Base-by-base conservation (phyloP, 1,139 yeast genomes). In the Debaryomycetaceae sp. region DNA sequence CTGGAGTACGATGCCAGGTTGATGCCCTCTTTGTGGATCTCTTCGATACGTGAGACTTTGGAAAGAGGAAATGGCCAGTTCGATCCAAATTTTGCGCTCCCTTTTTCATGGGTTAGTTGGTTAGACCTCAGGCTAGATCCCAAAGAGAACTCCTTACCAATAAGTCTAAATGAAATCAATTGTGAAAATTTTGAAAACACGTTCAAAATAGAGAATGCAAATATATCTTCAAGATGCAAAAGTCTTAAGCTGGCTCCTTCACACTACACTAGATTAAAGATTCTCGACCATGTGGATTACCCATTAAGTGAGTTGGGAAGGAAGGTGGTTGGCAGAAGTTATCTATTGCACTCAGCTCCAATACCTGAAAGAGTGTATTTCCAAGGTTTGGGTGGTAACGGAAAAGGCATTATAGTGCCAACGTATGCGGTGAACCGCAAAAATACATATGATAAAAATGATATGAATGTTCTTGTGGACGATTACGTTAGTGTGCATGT, bases 31-130 rank as follows among this genome's bases (percentile, higher is more conserved):
- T 43, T 58, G 5, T 46, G 53, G 45, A 31, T 54, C 7, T 34
- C 47, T n/a, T 36, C 42, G 5, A 36, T 58, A 5, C 13, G 29
- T n/a, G 40, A 29, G 6, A 35, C 17, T 5, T 8, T 43, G 17
- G 31, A 24, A 22, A 13, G 37, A 6, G 36, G 40, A 9, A 24
- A 34, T 13, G 46, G 36, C 1, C 14, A 9, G 9, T 36, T 38
- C 13, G 45, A 49, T 13, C 24, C 49, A 6, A 14, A 36, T 6
- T 46, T 55, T 29, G 23, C 44, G 2, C 29, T 58, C 6, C 60
- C 59, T 1, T 59, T 59, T 38, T 39, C 45, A 9, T 59, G 63
- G 63, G 22, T 44, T 3, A 50, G 49, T 23, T 47, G 55, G 51
- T 42, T 57, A 4, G 57, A 49, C 34, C 37, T 51, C 24, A 33